Evolutionary conservation across 805 yeast species (phyloP).

Genomic region (Candida gorgasii): DNA sequence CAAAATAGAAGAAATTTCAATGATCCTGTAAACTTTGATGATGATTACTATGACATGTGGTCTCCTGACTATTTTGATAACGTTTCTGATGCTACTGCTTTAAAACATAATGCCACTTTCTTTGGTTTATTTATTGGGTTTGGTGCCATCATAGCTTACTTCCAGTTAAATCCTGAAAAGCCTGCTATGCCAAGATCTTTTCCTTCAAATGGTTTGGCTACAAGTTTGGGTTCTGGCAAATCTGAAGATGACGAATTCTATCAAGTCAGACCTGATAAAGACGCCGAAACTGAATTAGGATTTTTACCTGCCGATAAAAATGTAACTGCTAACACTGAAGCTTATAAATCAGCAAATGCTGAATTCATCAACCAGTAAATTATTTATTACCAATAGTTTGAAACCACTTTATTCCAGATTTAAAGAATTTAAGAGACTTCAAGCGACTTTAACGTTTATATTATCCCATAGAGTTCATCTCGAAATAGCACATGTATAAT

Average conservation of each 20-base stretch:
- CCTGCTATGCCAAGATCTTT: constrained; percentile 76
- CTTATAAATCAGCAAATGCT: constrained; percentile 36
- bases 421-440: too few relatives aligned
- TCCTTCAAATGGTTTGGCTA: constrained; percentile 75
- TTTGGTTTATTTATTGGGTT: constrained; percentile 42
- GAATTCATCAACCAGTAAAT: constrained; percentile 33
- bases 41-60: constrained; percentile 81
- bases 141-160: constrained; percentile 43
- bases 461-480: too few relatives aligned
- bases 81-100: constrained; percentile 61
- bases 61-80: constrained; percentile 73
- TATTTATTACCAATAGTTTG: background rate
- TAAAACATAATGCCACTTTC: constrained; percentile 56
- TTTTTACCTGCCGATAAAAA: constrained; percentile 33
- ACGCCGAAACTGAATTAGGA: constrained; percentile 39
- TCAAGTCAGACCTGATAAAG: constrained; percentile 40
- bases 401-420: too few relatives aligned
- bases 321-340: constrained; percentile 28
- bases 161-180: constrained; percentile 58
- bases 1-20: constrained; percentile 78
- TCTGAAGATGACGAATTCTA: constrained; percentile 46
- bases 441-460: too few relatives aligned
- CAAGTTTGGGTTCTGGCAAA: constrained; percentile 65
- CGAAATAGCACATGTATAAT: constrained; percentile 10
- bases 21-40: constrained; percentile 70